Evolutionary conservation across 345 rosid genomes (phyloP), one percentile per base, ranked within the genome.

Genomic region (Crucihimalaya himalaica): DNA sequence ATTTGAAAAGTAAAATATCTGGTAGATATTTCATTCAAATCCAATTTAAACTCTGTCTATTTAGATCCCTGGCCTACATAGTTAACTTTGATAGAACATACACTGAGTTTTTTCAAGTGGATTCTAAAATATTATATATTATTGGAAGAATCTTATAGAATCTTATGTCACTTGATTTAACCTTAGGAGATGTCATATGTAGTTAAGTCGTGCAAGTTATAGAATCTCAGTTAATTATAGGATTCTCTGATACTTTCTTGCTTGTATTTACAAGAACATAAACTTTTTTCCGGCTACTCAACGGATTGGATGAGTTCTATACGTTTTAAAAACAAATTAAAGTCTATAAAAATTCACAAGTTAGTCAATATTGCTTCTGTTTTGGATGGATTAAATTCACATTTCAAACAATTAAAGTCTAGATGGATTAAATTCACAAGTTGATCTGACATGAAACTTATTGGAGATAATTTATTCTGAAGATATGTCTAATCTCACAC

Each of bases 131-230:
- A 20, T 6, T 75, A 16, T 40, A 14, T 28, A 42, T 59, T 20
- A 14, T 31, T 40, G n/a, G 16, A 75, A 67, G 73, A 75, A 60
- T 75, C 73, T 57, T 23, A 19, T 20, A 46, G 61, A 74, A 58
- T 58, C 72, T 40, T 68, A 28, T 68, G 68, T 68, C 79, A 68
- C 68, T 68, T 68, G 18, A 29, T 51, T 39, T 66, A 66, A 66
- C 51, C 21, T 47, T 25, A 39, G 67, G 48, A 32, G 13, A 57
- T 75, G 79, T 51, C 79, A 60, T 27, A 58, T 60, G 68, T 59
- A 29, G 59, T 51, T 32, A 40, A 68, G 74, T 37, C 74, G 79
- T 75, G 72, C 74, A 75, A 68, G 79, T 67, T 51, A 68, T 16
- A 64, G 35, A 63, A 63, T 42, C 47, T 62, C 6, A 63, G 63